phyloP scores from a whole-genome alignment of 495 filamentous ascomycete species.

The Chaetomium fimeti region DNA sequence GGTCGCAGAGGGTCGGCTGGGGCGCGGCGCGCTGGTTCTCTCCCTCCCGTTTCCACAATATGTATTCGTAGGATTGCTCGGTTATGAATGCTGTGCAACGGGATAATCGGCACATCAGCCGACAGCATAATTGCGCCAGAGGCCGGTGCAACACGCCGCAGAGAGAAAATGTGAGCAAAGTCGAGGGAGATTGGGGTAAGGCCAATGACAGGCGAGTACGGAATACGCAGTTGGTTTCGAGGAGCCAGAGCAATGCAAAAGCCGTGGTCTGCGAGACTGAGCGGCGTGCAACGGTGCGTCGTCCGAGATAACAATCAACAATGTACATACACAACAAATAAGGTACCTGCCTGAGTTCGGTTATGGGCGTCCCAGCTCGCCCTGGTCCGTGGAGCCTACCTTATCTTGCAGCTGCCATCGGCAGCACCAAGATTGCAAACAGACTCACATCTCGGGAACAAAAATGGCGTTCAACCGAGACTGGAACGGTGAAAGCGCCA shows the following conservation, averaged over 20 bases:
- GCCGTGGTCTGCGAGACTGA: constrained; percentile 1
- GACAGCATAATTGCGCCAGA: constrained; percentile 1
- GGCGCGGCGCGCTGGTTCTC: constrained; percentile 3
- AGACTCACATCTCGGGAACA: not conserved
- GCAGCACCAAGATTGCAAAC: not conserved
- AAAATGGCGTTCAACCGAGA: no score
- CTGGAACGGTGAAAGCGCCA: not conserved
- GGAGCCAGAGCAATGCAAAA: no score
- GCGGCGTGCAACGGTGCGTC: not conserved
- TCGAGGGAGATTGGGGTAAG: not conserved
- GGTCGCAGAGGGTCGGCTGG: not conserved
- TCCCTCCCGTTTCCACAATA: not conserved
- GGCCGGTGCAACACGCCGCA: constrained; percentile 9
- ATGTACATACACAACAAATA: no score
- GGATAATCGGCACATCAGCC: constrained; percentile 14
- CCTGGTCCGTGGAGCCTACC: not conserved
- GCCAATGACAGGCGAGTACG: not conserved
- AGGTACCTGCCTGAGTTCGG: no score
- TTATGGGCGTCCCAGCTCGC: not conserved
- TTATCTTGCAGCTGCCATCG: constrained; percentile 15
- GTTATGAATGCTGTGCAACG: constrained; percentile 19
- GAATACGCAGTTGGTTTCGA: constrained; percentile 6
- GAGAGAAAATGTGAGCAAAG: constrained; percentile 3
- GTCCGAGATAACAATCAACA: not conserved
- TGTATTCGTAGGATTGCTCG: constrained; percentile 10